Base-by-base conservation (phyloP, 2,329 filamentous ascomycete species). In the Aureobasidium lini region DNA sequence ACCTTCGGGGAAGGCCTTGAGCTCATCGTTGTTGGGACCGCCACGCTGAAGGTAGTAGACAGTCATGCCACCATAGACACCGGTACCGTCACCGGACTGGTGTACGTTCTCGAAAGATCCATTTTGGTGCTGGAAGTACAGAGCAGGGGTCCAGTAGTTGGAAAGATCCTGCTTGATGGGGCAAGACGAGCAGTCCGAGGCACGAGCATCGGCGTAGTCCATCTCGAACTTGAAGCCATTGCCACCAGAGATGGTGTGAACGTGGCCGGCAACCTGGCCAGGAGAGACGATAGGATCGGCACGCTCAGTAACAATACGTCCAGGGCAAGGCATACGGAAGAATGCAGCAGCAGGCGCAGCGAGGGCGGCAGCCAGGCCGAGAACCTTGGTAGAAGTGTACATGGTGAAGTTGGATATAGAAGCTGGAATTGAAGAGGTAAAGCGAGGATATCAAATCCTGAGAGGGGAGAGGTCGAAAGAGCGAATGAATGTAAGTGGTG, bases 91-190 rank as follows among this genome's bases (percentile, higher is more conserved):
- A 13, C 81, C 81, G 44, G 75, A 71, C 54, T 81, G 76, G 6
- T 84, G 78, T n/a, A 91, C 88, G 42, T 80, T 79, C 40, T 65
- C 61, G 71, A 85, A 82, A 50, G 79, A 80, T 54, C 81, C 81
- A 63, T 84, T 83, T 64, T 80, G 74, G 67, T 83, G 79, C 63
- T 87, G 72, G 66, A 86, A 89, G 73, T 85, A 90, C 3, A 90
- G 75, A 16, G 77, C 76, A 2, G 88, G 87, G 60, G 85, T 83
- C 88, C 88, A 91, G 77, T 92, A 91, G 73, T 87, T 87, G 66
- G 82, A 88, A 69, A 84, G 78, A 74, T 91, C 88, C 59, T 82
- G 82, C 66, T 80, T 83, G 69, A 89, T 78, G 62, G 80, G 79
- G 70, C 88, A 87, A 36, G 85, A 89, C 46, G 84, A 88, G 78